Base-by-base conservation (phyloP, 768 basidiomycete genomes). In the Pleurotus giganteus region DNA sequence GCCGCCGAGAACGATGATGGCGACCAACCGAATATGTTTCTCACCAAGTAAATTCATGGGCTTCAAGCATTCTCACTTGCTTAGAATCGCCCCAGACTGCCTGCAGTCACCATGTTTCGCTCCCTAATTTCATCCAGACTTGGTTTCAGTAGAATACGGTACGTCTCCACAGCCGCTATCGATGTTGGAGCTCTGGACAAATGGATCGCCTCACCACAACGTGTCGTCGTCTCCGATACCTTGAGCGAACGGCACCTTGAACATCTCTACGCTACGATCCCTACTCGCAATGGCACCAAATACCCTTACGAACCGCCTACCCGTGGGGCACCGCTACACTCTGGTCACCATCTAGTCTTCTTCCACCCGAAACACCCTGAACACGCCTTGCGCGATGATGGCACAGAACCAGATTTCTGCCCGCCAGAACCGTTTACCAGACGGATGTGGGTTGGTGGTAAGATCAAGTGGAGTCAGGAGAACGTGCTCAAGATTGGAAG, bases 391-490 rank as follows among this genome's bases (percentile, higher is more conserved):
- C 77, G 84, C 8, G 60, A 72, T 15, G 89, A 91, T 61, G 88
- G 87, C 12, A 89, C 88, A 7, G 88, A 89, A 49, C 74, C 79
- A 1, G 82, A 86, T 46, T 83, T 88, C 51, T 84, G 84, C 58
- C 87, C 89, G 2, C 89, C 89, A 0, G 71, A 78, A 50, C 88
- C 88, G 2, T 90, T 88, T 69, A 80, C 82, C 24, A 76, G 84
- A 56, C 74, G 89, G n/a, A 91, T 91, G 89, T 91, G 89, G 88
- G 88, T 86, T 2, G 79, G 85, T 21, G 89, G 89, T 3, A 77
- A 70, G 61, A 84, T 91, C 65, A 71, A 69, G 23, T 91, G 86
- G 86, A 76, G 82, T 60, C 59, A 69, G 42, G 52, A 65, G 28
- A 65, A 68, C 28, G 77, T 78, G 1, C 65, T 91, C 58, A 60